Evolutionary conservation across 116 monocot species (phyloP), one percentile per base, ranked within the genome.

Genomic region (Thalassia testudinum): DNA sequence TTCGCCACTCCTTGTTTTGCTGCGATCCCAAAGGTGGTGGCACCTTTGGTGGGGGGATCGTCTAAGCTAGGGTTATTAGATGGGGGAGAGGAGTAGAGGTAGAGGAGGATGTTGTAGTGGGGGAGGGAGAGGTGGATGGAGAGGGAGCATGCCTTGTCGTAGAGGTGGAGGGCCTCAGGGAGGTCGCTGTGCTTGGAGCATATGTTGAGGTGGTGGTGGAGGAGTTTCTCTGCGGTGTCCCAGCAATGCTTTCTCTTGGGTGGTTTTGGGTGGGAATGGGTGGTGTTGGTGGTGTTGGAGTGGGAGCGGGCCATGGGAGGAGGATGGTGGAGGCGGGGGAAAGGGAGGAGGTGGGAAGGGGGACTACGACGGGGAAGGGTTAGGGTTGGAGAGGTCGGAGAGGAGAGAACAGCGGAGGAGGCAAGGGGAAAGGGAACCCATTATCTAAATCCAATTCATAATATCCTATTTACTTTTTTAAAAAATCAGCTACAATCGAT

Each of bases 81-180:
- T 22, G 81, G 68, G 52, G 73, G 21, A 37, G 49, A 29, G 26
- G 73, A 63, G 74, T 88, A 95, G 62, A 95, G 81, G 62, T 88
- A 95, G 61, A 95, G 81, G 56, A 95, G 84, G 53, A 63, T 56
- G 65, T 88, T 95, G 71, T 78, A 95, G 61, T 79, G 78, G 54
- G 64, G 64, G 45, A 72, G 65, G 50, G 67, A 60, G 58, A 88
- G 69, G 37, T 64, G 67, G 37, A 71, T 27, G 47, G 57, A 56
- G 13, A 58, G 25, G 22, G 56, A 59, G 26, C 59, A 52, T 34
- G 95, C 84, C n/a, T 56, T 21, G 60, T 88, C 85, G 70, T 84
- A 95, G 64, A 88, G 88, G 50, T 64, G 66, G 61, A 95, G 88
- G 18, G 88, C 95, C 38, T 72, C 70, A 14, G 44, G 12, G 64